These are phyloP conservation scores for Scedosporium minutisporum DNA, from an alignment of 2,329 filamentous ascomycete species.

Conservation along the genomic window DNA sequence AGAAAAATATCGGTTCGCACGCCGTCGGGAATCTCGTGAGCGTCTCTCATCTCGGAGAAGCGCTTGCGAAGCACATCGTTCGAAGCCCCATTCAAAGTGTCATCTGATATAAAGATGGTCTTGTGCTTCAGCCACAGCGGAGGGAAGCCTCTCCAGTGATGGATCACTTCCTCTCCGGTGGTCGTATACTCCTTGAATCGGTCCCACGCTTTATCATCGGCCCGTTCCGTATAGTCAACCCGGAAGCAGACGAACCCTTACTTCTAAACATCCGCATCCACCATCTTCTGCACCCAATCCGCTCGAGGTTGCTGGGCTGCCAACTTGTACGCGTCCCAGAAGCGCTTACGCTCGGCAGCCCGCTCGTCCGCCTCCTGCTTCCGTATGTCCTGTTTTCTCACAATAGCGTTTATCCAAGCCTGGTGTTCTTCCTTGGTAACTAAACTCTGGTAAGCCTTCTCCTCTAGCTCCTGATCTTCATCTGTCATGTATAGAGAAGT, in stretches of 20 bases:
- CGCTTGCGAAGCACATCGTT: background rate
- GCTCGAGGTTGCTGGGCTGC: background rate
- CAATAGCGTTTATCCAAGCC: background rate
- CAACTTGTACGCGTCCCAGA: background rate
- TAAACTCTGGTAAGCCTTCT: background rate
- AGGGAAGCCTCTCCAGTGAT: background rate
- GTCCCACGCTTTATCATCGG: background rate
- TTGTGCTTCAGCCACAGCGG: background rate
- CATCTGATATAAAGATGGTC: background rate
- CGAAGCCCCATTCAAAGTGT: background rate
- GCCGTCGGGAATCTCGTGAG: background rate
- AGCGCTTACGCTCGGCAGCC: background rate
- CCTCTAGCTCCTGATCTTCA: background rate
- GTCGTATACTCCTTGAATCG: background rate
- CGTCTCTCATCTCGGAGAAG: background rate
- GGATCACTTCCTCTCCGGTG: background rate
- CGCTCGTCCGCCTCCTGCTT: background rate
- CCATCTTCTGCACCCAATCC: background rate
- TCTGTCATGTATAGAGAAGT: background rate
- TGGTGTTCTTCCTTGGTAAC: background rate
- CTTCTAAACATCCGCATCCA: background rate
- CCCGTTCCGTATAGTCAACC: background rate
- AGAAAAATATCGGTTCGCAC: background rate
- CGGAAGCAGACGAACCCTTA: background rate
- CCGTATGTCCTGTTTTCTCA: too few relatives aligned